These are phyloP conservation scores for Starmerella lactis-condensi DNA, from an alignment of 805 yeast genomes.

Conservation along the genomic window DNA sequence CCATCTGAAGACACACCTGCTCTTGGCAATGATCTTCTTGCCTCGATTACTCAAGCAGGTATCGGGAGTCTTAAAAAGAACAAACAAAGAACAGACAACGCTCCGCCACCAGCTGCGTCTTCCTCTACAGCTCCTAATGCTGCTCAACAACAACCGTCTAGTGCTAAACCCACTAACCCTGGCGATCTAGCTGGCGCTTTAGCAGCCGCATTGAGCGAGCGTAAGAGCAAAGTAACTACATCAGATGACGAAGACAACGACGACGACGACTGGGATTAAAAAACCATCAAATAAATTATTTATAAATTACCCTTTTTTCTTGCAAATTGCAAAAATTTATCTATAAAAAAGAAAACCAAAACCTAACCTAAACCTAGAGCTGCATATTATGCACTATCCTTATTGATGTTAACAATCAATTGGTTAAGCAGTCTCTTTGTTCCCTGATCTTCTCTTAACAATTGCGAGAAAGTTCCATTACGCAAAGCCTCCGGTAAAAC, in stretches of 20 bases:
- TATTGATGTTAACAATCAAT: constrained; percentile 41
- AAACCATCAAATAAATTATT: too few relatives aligned
- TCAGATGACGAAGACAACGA: constrained; percentile 75
- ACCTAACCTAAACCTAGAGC: too few relatives aligned
- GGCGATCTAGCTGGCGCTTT: constrained; percentile 57
- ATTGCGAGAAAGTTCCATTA: constrained; percentile 66
- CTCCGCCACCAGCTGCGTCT: too few relatives aligned
- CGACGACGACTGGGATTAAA: constrained; percentile 49
- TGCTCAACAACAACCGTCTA: constrained; percentile 37
- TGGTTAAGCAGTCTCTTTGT: constrained; percentile 78
- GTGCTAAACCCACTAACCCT: constrained; percentile 24
- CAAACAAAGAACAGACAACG: constrained; percentile 68
- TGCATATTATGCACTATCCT: constrained; percentile 5
- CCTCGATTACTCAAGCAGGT: constrained; percentile 73
- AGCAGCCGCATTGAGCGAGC: constrained; percentile 63
- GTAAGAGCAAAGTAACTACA: constrained; percentile 65
- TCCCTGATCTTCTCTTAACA: constrained; percentile 68
- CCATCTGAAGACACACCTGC: constrained; percentile 26
- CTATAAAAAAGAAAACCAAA: too few relatives aligned
- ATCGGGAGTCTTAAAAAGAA: constrained; percentile 50
- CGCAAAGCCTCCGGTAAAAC: constrained; percentile 74
- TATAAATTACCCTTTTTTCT: too few relatives aligned
- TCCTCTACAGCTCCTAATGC: too few relatives aligned
- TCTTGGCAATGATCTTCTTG: constrained; percentile 29
- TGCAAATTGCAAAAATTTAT: too few relatives aligned